Evolutionary conservation across 2,329 filamentous ascomycete species (phyloP).

Genomic region (Monosporascus cannonballus): DNA sequence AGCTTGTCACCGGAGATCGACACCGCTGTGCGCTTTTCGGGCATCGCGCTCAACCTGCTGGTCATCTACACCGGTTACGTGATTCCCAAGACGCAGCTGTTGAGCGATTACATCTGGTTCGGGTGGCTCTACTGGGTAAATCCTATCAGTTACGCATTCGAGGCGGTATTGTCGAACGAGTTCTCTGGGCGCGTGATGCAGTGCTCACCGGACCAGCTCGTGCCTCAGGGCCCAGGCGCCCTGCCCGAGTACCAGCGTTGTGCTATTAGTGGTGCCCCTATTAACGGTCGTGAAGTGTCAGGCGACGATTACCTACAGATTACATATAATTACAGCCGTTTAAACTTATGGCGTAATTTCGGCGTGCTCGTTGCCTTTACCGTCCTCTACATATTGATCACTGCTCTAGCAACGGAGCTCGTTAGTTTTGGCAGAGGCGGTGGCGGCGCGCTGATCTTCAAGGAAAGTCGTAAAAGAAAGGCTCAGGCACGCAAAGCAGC

Average conservation of each 20-base stretch:
- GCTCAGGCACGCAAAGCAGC: conserved; percentile 38
- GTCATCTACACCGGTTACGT: conserved; percentile 64
- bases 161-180: conserved; percentile 51
- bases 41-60: conserved; percentile 51
- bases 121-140: conserved; percentile 63
- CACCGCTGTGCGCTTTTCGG: conserved; percentile 54
- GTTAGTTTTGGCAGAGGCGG: conserved; percentile 57
- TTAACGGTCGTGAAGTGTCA: conserved; percentile 40
- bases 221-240: conserved; percentile 37
- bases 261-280: conserved; percentile 43
- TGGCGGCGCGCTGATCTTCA: conserved; percentile 67
- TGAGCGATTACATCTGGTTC: conserved; percentile 61
- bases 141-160: conserved; percentile 59
- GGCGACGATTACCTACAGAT: conserved; percentile 50
- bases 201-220: conserved; percentile 37
- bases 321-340: conserved; percentile 47
- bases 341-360: conserved; percentile 69
- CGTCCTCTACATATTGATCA: conserved; percentile 67
- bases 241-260: conserved; percentile 47
- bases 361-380: conserved; percentile 72
- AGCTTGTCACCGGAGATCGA: conserved; percentile 38
- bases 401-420: conserved; percentile 62
- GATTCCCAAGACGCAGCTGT: conserved; percentile 50
- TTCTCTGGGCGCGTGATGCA: conserved; percentile 46
- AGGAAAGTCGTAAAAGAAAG: conserved; percentile 58